Conservation (phyloP, 768 basidiomycete species). For the Pulveroboletus ravenelii region DNA sequence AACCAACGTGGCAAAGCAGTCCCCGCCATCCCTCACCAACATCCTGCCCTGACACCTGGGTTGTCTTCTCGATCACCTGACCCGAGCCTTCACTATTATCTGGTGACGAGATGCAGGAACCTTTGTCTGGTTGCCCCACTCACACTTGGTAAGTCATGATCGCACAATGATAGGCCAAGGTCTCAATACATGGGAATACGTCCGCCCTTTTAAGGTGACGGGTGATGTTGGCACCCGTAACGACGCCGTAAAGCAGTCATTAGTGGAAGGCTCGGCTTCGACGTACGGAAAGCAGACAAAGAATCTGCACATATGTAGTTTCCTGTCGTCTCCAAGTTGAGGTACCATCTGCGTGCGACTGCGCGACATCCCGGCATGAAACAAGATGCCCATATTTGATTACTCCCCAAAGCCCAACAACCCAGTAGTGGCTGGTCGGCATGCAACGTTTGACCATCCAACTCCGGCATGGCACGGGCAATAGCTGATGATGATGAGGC, state of each 20-base stretch:
- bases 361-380: not conserved
- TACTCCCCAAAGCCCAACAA: conserved; percentile 5
- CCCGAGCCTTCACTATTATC: not conserved
- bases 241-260: conserved; percentile 10
- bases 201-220: conserved; percentile 3
- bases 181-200: conserved; percentile 11
- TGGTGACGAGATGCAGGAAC: not conserved
- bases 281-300: conserved; percentile 7
- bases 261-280: conserved; percentile 2
- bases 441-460: conserved; percentile 1
- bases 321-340: not conserved
- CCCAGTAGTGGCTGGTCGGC: conserved; percentile 1
- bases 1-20: not conserved
- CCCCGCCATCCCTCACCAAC: not conserved
- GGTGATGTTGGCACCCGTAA: conserved; percentile 4
- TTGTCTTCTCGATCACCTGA: conserved; percentile 1
- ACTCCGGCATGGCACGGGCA: conserved; percentile 15
- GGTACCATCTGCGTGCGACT: conserved; percentile 4
- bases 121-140: not conserved
- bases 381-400: conserved; percentile 1
- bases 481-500: not conserved
- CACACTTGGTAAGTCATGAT: not conserved
- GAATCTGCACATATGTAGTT: conserved; percentile 12
- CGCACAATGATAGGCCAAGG: not conserved
- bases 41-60: conserved; percentile 17